These are phyloP conservation scores for Termitomyces sp. DNA, from an alignment of 768 basidiomycete species.

Conservation along the genomic window DNA sequence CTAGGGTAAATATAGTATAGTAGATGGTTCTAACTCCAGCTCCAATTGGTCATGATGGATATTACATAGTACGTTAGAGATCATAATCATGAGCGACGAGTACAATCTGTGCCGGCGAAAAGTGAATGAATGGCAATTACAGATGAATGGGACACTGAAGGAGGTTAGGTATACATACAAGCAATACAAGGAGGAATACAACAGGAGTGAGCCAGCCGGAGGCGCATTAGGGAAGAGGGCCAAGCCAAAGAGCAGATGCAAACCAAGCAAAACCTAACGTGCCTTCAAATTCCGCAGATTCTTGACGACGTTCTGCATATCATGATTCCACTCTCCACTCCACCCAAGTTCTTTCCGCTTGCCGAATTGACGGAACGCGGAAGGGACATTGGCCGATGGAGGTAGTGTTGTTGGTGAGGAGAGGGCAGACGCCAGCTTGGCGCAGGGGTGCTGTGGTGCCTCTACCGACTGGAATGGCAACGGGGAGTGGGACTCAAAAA, in stretches of 20 bases:
- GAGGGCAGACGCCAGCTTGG: neutral
- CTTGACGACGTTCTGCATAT: conserved; percentile 20
- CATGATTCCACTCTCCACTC: conserved; percentile 30
- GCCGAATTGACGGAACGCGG: conserved; percentile 4
- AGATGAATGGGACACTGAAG: neutral
- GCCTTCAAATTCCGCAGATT: conserved; percentile 15
- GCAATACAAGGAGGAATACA: too few relatives aligned
- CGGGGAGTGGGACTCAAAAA: conserved; percentile 8
- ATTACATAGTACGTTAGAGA: neutral
- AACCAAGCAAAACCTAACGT: conserved; percentile 2
- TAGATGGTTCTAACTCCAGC: neutral
- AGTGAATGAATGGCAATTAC: neutral
- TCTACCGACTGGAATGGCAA: conserved; percentile 10
- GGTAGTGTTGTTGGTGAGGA: neutral
- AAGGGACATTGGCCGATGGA: neutral
- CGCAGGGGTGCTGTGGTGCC: neutral
- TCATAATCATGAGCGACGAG: neutral
- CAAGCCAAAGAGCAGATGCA: neutral
- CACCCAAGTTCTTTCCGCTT: conserved; percentile 21
- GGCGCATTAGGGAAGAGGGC: neutral
- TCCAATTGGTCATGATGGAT: neutral
- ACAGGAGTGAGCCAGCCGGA: neutral
- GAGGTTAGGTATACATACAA: neutral
- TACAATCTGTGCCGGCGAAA: neutral
- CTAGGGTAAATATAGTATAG: neutral